Percentiles rank a stretch among this genome's conserved stretches.
phyloP scores from a whole-genome alignment of 352 stramenopile genomes.

The Chrysophaeum taylorii region DNA sequence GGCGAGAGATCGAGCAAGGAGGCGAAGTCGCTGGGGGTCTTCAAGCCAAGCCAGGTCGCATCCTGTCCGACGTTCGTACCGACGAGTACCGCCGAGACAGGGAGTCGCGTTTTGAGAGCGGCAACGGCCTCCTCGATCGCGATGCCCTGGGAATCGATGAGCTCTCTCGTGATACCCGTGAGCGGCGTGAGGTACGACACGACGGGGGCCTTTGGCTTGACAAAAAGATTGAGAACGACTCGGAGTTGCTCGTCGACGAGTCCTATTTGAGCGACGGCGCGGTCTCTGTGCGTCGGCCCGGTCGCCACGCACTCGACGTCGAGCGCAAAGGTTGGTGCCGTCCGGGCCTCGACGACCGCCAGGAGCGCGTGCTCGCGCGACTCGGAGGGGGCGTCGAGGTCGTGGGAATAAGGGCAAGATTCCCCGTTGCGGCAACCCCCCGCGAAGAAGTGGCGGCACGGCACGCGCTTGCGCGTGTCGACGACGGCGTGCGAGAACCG shows the following conservation, averaged over 20 bases:
- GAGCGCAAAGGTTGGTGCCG: constrained; percentile 54
- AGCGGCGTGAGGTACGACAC: constrained; percentile 73
- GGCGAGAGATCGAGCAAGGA: constrained; percentile 65
- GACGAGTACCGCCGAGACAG: constrained; percentile 59
- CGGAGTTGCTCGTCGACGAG: constrained; percentile 63
- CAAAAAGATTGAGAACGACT: constrained; percentile 61
- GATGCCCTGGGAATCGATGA: constrained; percentile 47
- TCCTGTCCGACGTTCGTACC: constrained; percentile 75
- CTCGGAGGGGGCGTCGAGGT: background rate
- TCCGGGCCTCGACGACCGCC: background rate
- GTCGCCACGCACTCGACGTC: constrained; percentile 74
- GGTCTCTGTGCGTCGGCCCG: constrained; percentile 46
- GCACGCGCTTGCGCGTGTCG: no score
- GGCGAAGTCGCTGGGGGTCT: constrained; percentile 60
- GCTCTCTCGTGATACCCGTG: constrained; percentile 32
- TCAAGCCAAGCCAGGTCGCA: constrained; percentile 65
- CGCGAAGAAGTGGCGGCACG: background rate
- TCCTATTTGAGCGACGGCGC: constrained; percentile 65
- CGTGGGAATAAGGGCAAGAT: background rate
- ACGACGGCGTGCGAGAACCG: no score
- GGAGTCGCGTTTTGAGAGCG: constrained; percentile 50
- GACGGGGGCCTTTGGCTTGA: constrained; percentile 63
- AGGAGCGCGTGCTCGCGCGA: background rate
- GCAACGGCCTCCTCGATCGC: constrained; percentile 52
- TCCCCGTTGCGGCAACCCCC: background rate